These are phyloP conservation scores for Mortierella sp. DNA, from an alignment of 371 early-diverging fungal species.

Conservation along the genomic window DNA sequence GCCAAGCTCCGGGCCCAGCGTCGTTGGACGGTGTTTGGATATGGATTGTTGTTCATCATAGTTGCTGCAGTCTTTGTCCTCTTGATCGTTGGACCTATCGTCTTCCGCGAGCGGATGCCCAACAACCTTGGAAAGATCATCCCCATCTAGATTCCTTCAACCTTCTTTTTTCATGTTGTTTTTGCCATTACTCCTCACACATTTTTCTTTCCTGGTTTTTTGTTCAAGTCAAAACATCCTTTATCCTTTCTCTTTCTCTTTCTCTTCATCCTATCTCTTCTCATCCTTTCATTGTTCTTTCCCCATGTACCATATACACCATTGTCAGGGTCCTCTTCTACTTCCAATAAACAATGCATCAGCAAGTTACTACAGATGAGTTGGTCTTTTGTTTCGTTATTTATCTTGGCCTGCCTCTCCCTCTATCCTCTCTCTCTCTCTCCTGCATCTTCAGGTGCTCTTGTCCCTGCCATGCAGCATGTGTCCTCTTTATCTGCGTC, in stretches of 20 bases:
- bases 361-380: too few species aligned
- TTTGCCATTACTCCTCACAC: not conserved
- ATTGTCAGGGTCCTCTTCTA: not conserved
- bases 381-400: too few species aligned
- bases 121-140: slow-evolving; percentile 13
- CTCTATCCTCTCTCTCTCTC: too few species aligned
- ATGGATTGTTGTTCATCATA: slow-evolving; percentile 76
- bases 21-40: slow-evolving; percentile 69
- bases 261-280: not conserved
- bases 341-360: not conserved
- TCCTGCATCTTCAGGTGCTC: too few species aligned
- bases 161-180: not conserved
- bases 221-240: not conserved
- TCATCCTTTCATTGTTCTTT: not conserved
- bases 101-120: slow-evolving; percentile 29
- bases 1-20: slow-evolving; percentile 70
- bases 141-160: not conserved
- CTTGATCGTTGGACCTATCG: slow-evolving; percentile 71
- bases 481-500: too few species aligned
- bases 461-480: too few species aligned
- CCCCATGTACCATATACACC: not conserved
- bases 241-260: not conserved
- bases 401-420: too few species aligned
- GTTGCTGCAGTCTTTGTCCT: slow-evolving; percentile 68
- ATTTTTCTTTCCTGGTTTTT: not conserved